phyloP scores from a whole-genome alignment of 2,329 filamentous ascomycete species.

The Hirsutella minnesotensis region DNA sequence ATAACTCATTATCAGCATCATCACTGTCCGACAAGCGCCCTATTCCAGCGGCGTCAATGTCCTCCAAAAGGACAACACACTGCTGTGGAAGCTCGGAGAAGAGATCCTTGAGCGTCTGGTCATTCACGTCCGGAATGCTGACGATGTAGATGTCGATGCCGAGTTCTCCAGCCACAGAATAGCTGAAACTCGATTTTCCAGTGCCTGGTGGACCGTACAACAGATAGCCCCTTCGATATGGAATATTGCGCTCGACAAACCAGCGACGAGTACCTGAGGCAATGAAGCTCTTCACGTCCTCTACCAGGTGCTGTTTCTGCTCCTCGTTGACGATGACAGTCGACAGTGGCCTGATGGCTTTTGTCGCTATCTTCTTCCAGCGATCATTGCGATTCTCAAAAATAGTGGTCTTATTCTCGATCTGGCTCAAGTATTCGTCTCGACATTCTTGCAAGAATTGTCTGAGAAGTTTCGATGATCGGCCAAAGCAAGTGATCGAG shows the following conservation, averaged over 20 bases:
- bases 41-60: slow-evolving; percentile 20
- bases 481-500: slow-evolving; percentile 12
- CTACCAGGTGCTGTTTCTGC: slow-evolving; percentile 12
- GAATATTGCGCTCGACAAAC: slow-evolving; percentile 17
- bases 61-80: slow-evolving; percentile 27
- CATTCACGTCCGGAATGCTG: slow-evolving; percentile 17
- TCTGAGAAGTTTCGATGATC: slow-evolving; percentile 14
- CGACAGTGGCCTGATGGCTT: slow-evolving; percentile 9
- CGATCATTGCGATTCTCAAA: slow-evolving; percentile 14
- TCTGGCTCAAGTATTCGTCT: slow-evolving; percentile 15
- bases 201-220: slow-evolving; percentile 26
- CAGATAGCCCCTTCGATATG: slow-evolving; percentile 23
- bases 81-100: slow-evolving; percentile 20
- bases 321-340: slow-evolving; percentile 9
- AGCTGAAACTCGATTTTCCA: slow-evolving; percentile 25
- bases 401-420: slow-evolving; percentile 16
- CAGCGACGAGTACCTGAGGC: slow-evolving; percentile 15
- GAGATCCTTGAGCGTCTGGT: slow-evolving; percentile 16
- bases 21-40: neutral
- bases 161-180: slow-evolving; percentile 22
- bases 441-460: slow-evolving; percentile 17
- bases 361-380: slow-evolving; percentile 11
- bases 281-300: slow-evolving; percentile 24
- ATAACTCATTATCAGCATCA: neutral
- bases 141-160: slow-evolving; percentile 24